phyloP scores from a whole-genome alignment of 306 rosid genomes.

The Lathyrus tuberosus region DNA sequence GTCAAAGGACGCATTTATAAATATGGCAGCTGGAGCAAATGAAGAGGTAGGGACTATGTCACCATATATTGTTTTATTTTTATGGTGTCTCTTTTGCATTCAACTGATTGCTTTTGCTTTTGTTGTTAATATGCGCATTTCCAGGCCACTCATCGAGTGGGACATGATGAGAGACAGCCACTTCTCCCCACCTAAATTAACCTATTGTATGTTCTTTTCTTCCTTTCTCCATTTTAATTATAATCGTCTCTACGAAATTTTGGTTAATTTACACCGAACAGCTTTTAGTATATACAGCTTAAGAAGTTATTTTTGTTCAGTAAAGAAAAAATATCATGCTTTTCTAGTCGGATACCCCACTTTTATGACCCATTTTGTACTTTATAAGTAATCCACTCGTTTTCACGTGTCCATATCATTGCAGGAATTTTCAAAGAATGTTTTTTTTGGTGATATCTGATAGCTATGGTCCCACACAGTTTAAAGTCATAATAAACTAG shows the following conservation, averaged over 20 bases:
- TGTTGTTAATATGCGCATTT: slow-evolving; percentile 31
- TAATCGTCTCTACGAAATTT: slow-evolving; percentile 12
- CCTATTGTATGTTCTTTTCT: slow-evolving; percentile 42
- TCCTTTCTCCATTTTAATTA: neutral
- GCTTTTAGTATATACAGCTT: too few species aligned
- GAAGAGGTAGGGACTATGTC: slow-evolving; percentile 70
- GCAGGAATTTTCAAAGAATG: slow-evolving; percentile 51
- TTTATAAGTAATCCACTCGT: slow-evolving; percentile 12
- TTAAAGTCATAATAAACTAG: slow-evolving; percentile 45
- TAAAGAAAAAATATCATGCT: too few species aligned
- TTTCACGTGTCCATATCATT: slow-evolving; percentile 27
- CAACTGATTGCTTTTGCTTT: slow-evolving; percentile 16
- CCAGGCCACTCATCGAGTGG: slow-evolving; percentile 80
- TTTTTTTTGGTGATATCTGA: slow-evolving; percentile 50
- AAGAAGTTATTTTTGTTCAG: slow-evolving; percentile 20
- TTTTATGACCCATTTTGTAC: slow-evolving; percentile 21
- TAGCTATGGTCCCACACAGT: slow-evolving; percentile 42
- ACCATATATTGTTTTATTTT: slow-evolving; percentile 28
- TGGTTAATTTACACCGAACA: neutral
- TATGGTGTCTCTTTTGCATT: neutral
- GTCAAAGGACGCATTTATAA: slow-evolving; percentile 79
- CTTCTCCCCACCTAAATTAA: slow-evolving; percentile 80
- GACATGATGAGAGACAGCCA: slow-evolving; percentile 82
- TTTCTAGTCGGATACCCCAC: slow-evolving; percentile 12
- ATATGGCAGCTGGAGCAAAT: slow-evolving; percentile 96